A percentile compares a stretch with the other conserved stretches of the same genome.
phyloP scores from a whole-genome alignment of 2,329 filamentous ascomycete genomes.

The Aspergillus sp. region DNA sequence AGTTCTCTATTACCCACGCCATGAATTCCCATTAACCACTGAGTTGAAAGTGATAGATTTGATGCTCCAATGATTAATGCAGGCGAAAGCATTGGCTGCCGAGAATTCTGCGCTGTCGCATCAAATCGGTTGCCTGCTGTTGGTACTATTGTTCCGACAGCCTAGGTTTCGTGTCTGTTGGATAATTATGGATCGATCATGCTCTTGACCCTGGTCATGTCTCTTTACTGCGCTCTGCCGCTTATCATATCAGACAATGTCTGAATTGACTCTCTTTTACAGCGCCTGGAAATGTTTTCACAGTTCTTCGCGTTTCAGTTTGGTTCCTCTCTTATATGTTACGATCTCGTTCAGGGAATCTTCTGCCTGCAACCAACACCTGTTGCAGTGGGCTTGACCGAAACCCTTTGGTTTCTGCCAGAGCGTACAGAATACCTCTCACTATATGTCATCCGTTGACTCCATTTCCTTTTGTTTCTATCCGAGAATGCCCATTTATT shows the following conservation, averaged over 20 bases:
- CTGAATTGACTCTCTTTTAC: slow-evolving; percentile 18
- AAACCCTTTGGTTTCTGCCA: neutral
- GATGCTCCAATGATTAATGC: slow-evolving; percentile 36
- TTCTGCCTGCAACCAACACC: neutral
- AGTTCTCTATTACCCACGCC: slow-evolving; percentile 13
- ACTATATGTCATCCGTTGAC: neutral
- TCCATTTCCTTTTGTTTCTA: slow-evolving; percentile 11
- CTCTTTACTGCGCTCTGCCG: slow-evolving; percentile 8
- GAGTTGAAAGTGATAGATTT: slow-evolving; percentile 21
- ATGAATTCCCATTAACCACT: slow-evolving; percentile 17
- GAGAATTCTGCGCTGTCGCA: slow-evolving; percentile 18
- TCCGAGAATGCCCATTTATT: neutral
- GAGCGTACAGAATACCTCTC: neutral
- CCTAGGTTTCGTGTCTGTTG: slow-evolving; percentile 11
- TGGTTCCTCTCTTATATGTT: neutral
- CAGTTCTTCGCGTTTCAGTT: neutral
- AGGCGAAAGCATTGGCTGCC: slow-evolving; percentile 23
- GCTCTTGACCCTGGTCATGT: neutral
- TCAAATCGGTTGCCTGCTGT: slow-evolving; percentile 11
- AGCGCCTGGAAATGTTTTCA: slow-evolving; percentile 9
- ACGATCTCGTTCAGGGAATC: neutral
- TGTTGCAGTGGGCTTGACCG: neutral
- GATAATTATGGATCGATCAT: slow-evolving; percentile 6
- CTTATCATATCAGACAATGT: slow-evolving; percentile 12
- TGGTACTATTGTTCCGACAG: slow-evolving; percentile 9